Percentiles rank a stretch among this genome's conserved stretches.
Conservation (phyloP, 441 rosid genomes). For the Euphorbia schlechtendalii region DNA sequence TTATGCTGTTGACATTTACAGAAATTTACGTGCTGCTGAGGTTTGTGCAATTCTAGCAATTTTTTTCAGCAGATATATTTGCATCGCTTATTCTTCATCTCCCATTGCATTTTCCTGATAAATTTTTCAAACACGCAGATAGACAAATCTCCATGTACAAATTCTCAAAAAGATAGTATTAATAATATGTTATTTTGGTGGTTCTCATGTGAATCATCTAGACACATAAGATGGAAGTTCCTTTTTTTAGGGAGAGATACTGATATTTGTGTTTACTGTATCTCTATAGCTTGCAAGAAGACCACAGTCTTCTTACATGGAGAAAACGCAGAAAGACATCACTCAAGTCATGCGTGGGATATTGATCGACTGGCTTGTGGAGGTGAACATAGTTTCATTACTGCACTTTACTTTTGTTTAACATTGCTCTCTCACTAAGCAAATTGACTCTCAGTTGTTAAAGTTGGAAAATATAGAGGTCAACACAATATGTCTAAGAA, state of each 20-base stretch:
- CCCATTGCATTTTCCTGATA: not conserved
- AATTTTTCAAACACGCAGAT: not conserved
- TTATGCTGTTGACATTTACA: conserved; percentile 56
- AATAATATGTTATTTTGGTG: no score
- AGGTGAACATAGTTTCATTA: conserved; percentile 41
- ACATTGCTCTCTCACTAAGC: not conserved
- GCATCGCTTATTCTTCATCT: not conserved
- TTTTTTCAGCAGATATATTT: not conserved
- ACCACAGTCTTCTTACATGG: conserved; percentile 62
- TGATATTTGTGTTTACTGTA: conserved; percentile 16
- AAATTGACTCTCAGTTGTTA: not conserved
- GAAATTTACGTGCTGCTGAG: conserved; percentile 63
- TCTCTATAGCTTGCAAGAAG: conserved; percentile 54
- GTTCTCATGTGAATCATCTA: not conserved
- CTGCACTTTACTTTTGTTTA: conserved; percentile 6
- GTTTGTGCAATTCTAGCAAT: conserved; percentile 30
- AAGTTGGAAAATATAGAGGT: not conserved
- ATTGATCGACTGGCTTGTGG: conserved; percentile 87
- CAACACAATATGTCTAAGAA: not conserved
- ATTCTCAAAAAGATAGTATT: no score
- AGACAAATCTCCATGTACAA: not conserved
- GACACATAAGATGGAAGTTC: not conserved
- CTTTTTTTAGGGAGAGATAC: no score
- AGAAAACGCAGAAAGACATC: conserved; percentile 62
- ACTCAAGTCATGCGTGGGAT: conserved; percentile 69